Evolutionary conservation across 768 basidiomycete genomes (phyloP).

Genomic region (Porpolomopsis calyptriformis): DNA sequence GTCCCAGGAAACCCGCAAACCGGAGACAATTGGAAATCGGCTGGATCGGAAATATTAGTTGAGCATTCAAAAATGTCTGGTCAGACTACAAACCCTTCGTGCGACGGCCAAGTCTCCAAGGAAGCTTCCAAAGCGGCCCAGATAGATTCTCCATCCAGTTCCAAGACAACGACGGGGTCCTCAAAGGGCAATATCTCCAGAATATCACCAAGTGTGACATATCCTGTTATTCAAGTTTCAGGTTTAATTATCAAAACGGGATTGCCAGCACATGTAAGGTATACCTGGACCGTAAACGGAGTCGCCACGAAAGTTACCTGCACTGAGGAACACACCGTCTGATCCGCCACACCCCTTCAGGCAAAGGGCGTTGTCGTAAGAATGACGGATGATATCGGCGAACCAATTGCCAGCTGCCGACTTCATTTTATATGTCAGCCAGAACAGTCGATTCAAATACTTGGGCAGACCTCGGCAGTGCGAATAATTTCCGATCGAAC

Average conservation of each 20-base stretch:
- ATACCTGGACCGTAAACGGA: slow-evolving; percentile 73
- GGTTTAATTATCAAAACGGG: slow-evolving; percentile 3
- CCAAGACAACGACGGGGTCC: slow-evolving; percentile 72
- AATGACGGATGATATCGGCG: slow-evolving; percentile 72
- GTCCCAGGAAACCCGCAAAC: slow-evolving; percentile 81
- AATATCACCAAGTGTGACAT: slow-evolving; percentile 76
- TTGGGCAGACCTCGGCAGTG: slow-evolving; percentile 45
- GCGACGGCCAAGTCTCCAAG: slow-evolving; percentile 72
- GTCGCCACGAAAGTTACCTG: slow-evolving; percentile 80
- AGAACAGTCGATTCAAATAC: background rate
- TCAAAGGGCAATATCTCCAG: slow-evolving; percentile 84
- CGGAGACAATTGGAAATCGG: slow-evolving; percentile 82
- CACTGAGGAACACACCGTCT: slow-evolving; percentile 73
- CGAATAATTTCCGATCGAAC: slow-evolving; percentile 68
- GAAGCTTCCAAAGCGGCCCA: slow-evolving; percentile 73
- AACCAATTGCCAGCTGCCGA: slow-evolving; percentile 73
- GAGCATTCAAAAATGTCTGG: background rate
- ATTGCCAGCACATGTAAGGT: slow-evolving; percentile 4
- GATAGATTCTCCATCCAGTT: slow-evolving; percentile 66
- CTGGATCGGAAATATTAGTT: slow-evolving; percentile 27
- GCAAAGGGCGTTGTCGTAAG: slow-evolving; percentile 64
- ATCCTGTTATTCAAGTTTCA: slow-evolving; percentile 29
- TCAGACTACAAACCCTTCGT: slow-evolving; percentile 64
- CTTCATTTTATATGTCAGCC: slow-evolving; percentile 24
- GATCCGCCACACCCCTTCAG: slow-evolving; percentile 52